Percentiles rank a stretch among this genome's conserved stretches.
These are phyloP conservation scores for Salix arbutifolia DNA, from an alignment of 345 rosid species.

Conservation along the genomic window DNA sequence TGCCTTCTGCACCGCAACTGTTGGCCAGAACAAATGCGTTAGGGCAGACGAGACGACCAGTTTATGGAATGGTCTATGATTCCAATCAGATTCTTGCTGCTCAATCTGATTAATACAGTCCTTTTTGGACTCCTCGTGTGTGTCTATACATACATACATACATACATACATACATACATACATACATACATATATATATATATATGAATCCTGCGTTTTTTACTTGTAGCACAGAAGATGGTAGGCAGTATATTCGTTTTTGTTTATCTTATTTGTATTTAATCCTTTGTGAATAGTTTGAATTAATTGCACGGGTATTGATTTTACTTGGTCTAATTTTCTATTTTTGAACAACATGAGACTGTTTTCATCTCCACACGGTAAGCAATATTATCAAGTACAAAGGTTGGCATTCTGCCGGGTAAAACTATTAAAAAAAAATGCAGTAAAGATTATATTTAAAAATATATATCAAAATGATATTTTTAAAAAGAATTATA, in stretches of 20 bases:
- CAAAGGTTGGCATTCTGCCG: too few species aligned
- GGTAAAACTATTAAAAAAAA: too few species aligned
- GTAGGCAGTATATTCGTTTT: background rate
- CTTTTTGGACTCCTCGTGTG: background rate
- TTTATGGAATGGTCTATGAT: slow-evolving; percentile 58
- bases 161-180: too few species aligned
- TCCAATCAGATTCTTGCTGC: slow-evolving; percentile 32
- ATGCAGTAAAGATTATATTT: too few species aligned
- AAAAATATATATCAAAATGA: too few species aligned
- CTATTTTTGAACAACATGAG: background rate
- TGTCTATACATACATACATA: too few species aligned
- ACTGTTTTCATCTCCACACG: background rate
- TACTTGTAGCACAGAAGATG: background rate
- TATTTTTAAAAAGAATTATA: too few species aligned
- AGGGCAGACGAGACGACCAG: slow-evolving; percentile 33
- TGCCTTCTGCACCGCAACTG: slow-evolving; percentile 27
- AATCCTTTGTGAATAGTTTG: background rate
- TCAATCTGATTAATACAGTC: slow-evolving; percentile 6
- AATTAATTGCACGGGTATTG: background rate
- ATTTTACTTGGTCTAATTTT: background rate
- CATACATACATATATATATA: background rate
- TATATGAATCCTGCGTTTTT: background rate
- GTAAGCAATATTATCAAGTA: too few species aligned
- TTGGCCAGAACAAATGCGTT: slow-evolving; percentile 18
- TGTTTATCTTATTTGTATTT: background rate